A percentile compares a stretch with the other conserved stretches of the same genome.
These are phyloP conservation scores for Talaromyces rugulosus DNA, from an alignment of 2,329 filamentous ascomycete genomes.

Conservation along the genomic window DNA sequence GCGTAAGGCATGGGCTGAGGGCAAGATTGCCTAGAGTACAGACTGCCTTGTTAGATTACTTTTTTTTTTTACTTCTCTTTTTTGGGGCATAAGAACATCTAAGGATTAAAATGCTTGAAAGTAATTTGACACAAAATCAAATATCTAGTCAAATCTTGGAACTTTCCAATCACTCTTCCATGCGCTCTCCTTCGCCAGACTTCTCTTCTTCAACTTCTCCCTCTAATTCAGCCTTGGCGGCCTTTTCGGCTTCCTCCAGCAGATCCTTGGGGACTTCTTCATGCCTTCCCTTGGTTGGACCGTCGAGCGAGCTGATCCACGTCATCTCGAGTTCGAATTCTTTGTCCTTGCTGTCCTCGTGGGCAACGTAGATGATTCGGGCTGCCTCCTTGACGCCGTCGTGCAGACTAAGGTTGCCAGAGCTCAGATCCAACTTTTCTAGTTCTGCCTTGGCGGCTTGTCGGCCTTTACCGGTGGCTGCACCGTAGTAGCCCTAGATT, in stretches of 20 bases:
- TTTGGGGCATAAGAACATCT: neutral
- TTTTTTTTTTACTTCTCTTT: neutral
- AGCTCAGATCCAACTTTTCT: constrained; percentile 89
- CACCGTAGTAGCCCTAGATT: constrained; percentile 82
- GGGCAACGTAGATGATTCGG: constrained; percentile 92
- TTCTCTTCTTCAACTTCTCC: constrained; percentile 78
- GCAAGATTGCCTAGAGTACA: constrained; percentile 44
- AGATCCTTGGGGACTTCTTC: constrained; percentile 89
- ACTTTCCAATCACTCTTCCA: constrained; percentile 67
- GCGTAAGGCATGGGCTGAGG: constrained; percentile 76
- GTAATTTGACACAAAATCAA: neutral
- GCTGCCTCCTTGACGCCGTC: constrained; percentile 95
- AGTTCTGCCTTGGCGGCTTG: constrained; percentile 97
- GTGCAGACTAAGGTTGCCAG: constrained; percentile 70
- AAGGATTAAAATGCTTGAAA: neutral
- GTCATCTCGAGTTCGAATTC: constrained; percentile 99
- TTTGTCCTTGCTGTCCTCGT: constrained; percentile 99
- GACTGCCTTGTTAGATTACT: neutral
- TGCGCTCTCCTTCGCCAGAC: constrained; percentile 63
- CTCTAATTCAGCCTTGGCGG: constrained; percentile 86
- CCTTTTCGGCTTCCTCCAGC: constrained; percentile 83
- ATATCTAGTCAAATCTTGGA: neutral
- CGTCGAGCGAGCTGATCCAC: constrained; percentile 82
- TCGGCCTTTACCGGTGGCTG: constrained; percentile 92
- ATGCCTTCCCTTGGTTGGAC: constrained; percentile 88